Evolutionary conservation across 108 stramenopile genomes (phyloP).

Genomic region (Cyclotella cryptica): DNA sequence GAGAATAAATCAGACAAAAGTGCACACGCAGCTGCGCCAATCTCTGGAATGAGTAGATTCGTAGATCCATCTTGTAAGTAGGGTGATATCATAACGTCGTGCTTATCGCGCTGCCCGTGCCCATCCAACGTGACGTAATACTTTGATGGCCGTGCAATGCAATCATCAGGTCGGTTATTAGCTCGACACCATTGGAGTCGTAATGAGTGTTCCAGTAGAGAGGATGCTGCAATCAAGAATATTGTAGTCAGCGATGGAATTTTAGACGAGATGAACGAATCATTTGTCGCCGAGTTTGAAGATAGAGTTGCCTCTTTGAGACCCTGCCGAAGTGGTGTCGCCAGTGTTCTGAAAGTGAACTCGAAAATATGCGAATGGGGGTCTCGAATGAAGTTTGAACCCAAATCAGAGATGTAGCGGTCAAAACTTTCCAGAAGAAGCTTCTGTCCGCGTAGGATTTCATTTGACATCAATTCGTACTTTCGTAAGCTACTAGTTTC

Average conservation of each 20-base stretch:
- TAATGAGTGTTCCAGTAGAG: conserved; percentile 64
- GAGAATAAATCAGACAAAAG: conserved; percentile 68
- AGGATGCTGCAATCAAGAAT: conserved; percentile 34
- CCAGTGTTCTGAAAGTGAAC: conserved; percentile 20
- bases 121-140: conserved; percentile 80
- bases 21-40: conserved; percentile 57
- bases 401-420: neutral
- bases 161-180: conserved; percentile 56
- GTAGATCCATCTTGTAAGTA: conserved; percentile 44
- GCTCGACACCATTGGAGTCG: conserved; percentile 65
- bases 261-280: neutral
- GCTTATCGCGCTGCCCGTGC: conserved; percentile 70
- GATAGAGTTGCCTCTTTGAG: neutral
- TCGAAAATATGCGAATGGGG: conserved; percentile 16
- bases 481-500: conserved; percentile 13
- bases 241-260: conserved; percentile 34
- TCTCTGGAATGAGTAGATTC: conserved; percentile 44
- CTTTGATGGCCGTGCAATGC: conserved; percentile 50
- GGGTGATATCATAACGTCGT: conserved; percentile 66
- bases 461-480: conserved; percentile 24
- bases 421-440: neutral
- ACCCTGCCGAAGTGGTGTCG: conserved; percentile 11
- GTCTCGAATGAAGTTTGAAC: conserved; percentile 9
- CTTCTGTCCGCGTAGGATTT: conserved; percentile 12
- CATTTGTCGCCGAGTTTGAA: neutral